Conservation (phyloP, 176 grass and related monocot genomes). For the Urochloa ruziziensis region DNA sequence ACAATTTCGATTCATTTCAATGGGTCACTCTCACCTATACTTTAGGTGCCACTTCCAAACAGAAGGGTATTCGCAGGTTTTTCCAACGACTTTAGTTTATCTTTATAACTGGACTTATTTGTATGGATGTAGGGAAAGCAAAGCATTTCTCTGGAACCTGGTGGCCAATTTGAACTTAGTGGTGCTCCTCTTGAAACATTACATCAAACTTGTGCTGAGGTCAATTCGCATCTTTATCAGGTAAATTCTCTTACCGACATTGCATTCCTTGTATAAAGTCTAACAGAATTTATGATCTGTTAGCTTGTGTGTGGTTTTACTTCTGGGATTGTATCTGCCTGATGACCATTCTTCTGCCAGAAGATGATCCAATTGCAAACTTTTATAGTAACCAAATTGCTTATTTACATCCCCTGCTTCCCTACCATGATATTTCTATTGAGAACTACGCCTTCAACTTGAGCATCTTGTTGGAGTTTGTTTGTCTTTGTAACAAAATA, state of each 20-base stretch:
- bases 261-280: not conserved
- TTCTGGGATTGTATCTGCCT: not conserved
- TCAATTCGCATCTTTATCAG: conserved; percentile 99
- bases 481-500: conserved; percentile 13
- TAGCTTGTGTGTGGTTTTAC: not conserved
- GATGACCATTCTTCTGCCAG: not conserved
- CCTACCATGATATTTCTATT: not conserved
- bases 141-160: conserved; percentile 93
- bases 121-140: conserved; percentile 64
- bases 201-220: conserved; percentile 97
- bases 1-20: not conserved
- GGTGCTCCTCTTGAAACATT: conserved; percentile 91
- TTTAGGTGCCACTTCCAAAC: not conserved
- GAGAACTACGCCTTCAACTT: not conserved
- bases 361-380: not conserved
- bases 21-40: not conserved
- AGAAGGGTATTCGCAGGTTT: not conserved
- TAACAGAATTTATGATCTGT: not conserved
- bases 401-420: not conserved
- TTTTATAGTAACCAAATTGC: not conserved
- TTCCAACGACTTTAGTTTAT: not conserved
- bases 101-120: not conserved
- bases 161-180: conserved; percentile 98
- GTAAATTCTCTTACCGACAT: conserved; percentile 33
- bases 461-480: not conserved